A percentile compares a stretch with the other conserved stretches of the same genome.
Conservation (phyloP, 1,139 yeast genomes). For the Yamadazyma triangularis region DNA sequence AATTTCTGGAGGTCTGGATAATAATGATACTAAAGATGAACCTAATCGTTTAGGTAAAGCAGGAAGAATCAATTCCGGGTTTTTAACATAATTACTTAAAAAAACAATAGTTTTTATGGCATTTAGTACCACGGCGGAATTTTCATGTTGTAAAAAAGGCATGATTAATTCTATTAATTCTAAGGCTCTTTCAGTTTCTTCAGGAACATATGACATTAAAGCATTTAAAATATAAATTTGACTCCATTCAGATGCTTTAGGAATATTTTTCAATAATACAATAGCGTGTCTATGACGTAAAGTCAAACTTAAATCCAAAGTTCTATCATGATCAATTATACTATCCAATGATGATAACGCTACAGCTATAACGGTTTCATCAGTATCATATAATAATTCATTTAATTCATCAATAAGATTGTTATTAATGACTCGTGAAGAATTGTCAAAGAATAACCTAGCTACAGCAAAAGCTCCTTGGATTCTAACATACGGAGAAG, state of each 20-base stretch:
- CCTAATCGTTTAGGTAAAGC: conserved; percentile 60
- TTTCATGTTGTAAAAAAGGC: conserved; percentile 77
- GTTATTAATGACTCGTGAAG: conserved; percentile 39
- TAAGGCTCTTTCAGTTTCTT: conserved; percentile 59
- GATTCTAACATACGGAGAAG: conserved; percentile 60
- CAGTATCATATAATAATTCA: conserved; percentile 51
- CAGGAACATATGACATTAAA: conserved; percentile 69
- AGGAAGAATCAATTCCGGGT: conserved; percentile 43
- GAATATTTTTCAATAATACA: conserved; percentile 44
- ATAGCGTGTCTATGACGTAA: conserved; percentile 56
- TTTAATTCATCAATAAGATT: conserved; percentile 54
- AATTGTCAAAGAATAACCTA: conserved; percentile 58
- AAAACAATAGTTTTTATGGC: conserved; percentile 71
- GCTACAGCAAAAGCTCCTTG: conserved; percentile 71
- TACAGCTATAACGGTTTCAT: conserved; percentile 64
- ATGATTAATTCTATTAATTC: conserved; percentile 61
- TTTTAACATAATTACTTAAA: conserved; percentile 60
- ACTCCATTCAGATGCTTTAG: conserved; percentile 74
- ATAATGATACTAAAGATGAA: conserved; percentile 63
- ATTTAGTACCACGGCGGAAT: conserved; percentile 77
- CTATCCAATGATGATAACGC: conserved; percentile 67
- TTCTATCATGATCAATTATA: conserved; percentile 54
- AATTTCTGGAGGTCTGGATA: conserved; percentile 77
- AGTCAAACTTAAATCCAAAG: conserved; percentile 41
- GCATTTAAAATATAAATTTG: conserved; percentile 70